phyloP scores from a whole-genome alignment of 768 basidiomycete genomes.

The Termitomyces sp. region DNA sequence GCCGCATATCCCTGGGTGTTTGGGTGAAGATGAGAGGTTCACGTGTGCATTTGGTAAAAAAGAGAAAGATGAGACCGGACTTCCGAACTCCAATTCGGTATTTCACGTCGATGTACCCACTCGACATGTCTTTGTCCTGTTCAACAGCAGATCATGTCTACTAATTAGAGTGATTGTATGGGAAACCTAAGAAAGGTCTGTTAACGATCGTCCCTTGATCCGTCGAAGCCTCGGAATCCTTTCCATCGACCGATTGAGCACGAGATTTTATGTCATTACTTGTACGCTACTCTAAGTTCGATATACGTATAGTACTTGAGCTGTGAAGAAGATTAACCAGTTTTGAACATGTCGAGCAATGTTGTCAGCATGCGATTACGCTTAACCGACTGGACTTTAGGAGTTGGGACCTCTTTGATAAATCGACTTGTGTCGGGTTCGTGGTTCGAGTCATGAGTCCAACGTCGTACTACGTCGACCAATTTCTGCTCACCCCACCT shows the following conservation, averaged over 20 bases:
- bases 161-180: no score
- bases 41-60: neutral
- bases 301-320: neutral
- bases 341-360: constrained; percentile 5
- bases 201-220: no score
- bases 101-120: no score
- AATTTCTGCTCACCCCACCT: constrained; percentile 54
- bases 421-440: constrained; percentile 22
- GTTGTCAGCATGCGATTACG: constrained; percentile 1
- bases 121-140: neutral
- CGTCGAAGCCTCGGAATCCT: no score
- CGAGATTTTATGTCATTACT: neutral
- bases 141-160: neutral
- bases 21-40: neutral
- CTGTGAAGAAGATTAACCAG: neutral
- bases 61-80: neutral
- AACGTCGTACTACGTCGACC: constrained; percentile 40
- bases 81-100: neutral
- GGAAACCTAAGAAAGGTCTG: no score
- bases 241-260: neutral
- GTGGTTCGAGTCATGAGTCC: constrained; percentile 25
- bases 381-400: constrained; percentile 3
- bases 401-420: constrained; percentile 21
- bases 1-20: neutral
- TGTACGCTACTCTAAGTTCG: neutral